Percentiles rank a stretch among this genome's conserved stretches.
Evolutionary conservation across 2,329 filamentous ascomycete genomes (phyloP).

Genomic region (Biscogniauxia sp.): DNA sequence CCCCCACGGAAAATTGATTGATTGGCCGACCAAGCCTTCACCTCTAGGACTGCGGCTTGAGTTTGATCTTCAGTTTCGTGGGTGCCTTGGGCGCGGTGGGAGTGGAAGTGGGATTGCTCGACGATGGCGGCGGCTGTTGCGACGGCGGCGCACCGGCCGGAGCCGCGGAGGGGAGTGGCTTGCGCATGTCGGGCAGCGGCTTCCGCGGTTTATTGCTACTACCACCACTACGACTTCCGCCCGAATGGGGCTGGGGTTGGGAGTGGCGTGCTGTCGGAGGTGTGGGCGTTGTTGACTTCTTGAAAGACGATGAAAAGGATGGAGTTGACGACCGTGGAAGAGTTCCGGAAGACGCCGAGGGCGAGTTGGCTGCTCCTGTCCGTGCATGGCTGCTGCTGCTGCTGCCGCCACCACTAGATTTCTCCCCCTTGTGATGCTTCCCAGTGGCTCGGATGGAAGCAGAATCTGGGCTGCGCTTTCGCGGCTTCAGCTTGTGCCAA

Average conservation of each 20-base stretch:
- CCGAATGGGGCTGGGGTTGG: background rate
- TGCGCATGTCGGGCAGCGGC: conserved; percentile 30
- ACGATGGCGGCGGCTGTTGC: conserved; percentile 13
- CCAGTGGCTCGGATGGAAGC: conserved; percentile 29
- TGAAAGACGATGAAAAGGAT: background rate
- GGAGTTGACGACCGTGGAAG: conserved; percentile 7
- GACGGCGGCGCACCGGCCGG: conserved; percentile 11
- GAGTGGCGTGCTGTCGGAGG: background rate
- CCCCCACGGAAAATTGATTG: no score
- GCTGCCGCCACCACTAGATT: conserved; percentile 4
- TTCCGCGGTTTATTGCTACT: conserved; percentile 25
- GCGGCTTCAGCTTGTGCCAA: conserved; percentile 26
- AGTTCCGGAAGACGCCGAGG: conserved; percentile 5
- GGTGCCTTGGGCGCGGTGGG: conserved; percentile 16
- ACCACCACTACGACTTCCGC: conserved; percentile 7
- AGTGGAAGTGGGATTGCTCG: conserved; percentile 3
- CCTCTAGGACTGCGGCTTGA: conserved; percentile 22
- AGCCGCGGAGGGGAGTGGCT: conserved; percentile 25
- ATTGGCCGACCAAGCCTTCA: background rate
- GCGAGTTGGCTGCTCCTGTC: conserved; percentile 1
- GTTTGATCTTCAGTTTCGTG: conserved; percentile 31
- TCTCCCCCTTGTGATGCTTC: conserved; percentile 25
- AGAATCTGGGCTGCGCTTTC: conserved; percentile 19
- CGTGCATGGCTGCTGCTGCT: conserved; percentile 7
- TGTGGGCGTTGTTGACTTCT: background rate